Conservation (phyloP, 345 rosid genomes). For the Populus pruinosa region DNA sequence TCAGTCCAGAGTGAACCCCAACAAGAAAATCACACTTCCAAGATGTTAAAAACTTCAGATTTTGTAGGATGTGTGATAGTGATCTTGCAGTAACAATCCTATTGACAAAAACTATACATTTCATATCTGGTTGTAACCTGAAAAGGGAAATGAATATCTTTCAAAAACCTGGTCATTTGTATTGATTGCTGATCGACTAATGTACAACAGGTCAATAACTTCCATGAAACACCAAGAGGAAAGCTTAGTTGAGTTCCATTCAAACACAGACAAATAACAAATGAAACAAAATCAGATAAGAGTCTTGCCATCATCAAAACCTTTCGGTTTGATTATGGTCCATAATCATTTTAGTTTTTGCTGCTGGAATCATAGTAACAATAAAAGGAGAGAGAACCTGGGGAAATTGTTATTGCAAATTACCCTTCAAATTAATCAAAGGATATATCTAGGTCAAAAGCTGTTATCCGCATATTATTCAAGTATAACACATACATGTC, state of each 20-base stretch:
- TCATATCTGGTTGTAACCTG: constrained; percentile 78
- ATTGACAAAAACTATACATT: constrained; percentile 86
- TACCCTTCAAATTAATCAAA: too few species aligned
- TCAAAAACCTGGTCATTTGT: constrained; percentile 7
- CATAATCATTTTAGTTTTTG: too few species aligned
- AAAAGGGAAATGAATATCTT: constrained; percentile 20
- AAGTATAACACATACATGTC: background rate
- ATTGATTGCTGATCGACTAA: background rate
- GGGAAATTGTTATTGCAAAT: too few species aligned
- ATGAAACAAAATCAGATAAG: background rate
- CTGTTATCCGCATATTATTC: too few species aligned
- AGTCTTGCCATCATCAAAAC: too few species aligned
- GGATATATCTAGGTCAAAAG: too few species aligned
- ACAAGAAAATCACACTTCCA: constrained; percentile 91
- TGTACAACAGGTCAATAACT: background rate
- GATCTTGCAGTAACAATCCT: constrained; percentile 84
- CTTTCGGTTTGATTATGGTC: too few species aligned
- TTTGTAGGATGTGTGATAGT: constrained; percentile 64
- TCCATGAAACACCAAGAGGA: background rate
- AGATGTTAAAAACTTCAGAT: constrained; percentile 50
- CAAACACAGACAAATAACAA: background rate
- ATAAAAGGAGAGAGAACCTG: too few species aligned
- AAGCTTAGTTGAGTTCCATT: background rate
- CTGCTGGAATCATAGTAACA: too few species aligned
- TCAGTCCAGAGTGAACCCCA: constrained; percentile 81